Conservation (phyloP, 768 basidiomycete genomes). For the Tricholomella constricta region DNA sequence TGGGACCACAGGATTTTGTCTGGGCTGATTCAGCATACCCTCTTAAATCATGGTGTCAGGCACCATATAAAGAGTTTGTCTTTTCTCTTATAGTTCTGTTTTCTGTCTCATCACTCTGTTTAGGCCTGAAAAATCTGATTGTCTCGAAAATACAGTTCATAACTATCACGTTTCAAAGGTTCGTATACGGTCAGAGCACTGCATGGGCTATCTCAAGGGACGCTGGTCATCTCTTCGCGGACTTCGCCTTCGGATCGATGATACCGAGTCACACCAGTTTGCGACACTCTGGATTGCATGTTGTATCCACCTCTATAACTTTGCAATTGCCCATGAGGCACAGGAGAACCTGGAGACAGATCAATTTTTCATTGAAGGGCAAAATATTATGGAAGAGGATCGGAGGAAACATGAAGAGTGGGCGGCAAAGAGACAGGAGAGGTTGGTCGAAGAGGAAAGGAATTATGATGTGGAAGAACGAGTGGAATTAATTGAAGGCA, state of each 20-base stretch:
- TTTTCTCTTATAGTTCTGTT: not conserved
- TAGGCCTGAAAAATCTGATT: conserved; percentile 25
- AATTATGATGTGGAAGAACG: conserved; percentile 7
- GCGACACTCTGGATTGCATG: conserved; percentile 29
- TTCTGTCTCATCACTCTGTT: not conserved
- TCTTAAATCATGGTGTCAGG: conserved; percentile 19
- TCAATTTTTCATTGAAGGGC: not conserved
- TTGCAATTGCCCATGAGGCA: conserved; percentile 27
- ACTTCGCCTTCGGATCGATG: conserved; percentile 25
- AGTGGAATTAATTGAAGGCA: conserved; percentile 18
- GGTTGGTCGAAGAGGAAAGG: not conserved
- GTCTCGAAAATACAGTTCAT: conserved; percentile 17
- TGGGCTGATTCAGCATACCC: conserved; percentile 36
- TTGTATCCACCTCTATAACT: conserved; percentile 33
- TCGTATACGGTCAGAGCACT: conserved; percentile 32
- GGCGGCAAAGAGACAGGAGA: not conserved
- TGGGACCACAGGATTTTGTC: conserved; percentile 24
- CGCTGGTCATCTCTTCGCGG: conserved; percentile 27
- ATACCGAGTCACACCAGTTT: conserved; percentile 10
- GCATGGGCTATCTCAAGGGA: conserved; percentile 32
- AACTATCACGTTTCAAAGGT: conserved; percentile 29
- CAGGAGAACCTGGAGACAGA: not conserved
- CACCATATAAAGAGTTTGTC: conserved; percentile 26
- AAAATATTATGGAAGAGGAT: conserved; percentile 6
- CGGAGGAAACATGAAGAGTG: conserved; percentile 4